Evolutionary conservation across 495 filamentous ascomycete genomes (phyloP).

Genomic region (Letharia columbiana): DNA sequence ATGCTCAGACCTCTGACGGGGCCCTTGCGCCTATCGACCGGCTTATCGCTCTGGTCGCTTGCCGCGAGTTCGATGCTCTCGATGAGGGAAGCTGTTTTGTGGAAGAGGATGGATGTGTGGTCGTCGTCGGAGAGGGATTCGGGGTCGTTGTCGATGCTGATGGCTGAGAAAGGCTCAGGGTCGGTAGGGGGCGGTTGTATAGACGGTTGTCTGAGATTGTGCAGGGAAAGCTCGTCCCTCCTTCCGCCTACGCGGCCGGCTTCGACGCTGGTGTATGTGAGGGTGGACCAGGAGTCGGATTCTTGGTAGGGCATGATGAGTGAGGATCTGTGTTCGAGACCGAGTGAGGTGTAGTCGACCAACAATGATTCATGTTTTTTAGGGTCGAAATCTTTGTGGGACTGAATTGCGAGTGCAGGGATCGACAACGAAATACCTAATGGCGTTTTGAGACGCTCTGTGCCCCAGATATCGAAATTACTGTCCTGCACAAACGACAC

Average conservation of each 20-base stretch:
- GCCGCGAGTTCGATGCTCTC: neutral
- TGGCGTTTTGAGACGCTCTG: slow-evolving; percentile 17
- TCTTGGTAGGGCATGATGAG: slow-evolving; percentile 8
- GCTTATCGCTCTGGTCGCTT: neutral
- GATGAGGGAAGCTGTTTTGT: neutral
- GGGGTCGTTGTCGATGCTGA: neutral
- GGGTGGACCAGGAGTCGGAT: slow-evolving; percentile 2
- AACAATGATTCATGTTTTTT: neutral
- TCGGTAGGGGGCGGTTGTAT: neutral
- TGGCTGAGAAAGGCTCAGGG: neutral
- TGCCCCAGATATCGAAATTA: slow-evolving; percentile 21
- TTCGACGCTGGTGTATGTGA: slow-evolving; percentile 21
- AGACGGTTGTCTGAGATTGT: neutral
- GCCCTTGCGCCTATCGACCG: no score
- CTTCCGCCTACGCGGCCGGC: slow-evolving; percentile 16
- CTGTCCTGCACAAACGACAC: slow-evolving; percentile 18
- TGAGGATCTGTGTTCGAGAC: slow-evolving; percentile 14
- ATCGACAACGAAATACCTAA: slow-evolving; percentile 13
- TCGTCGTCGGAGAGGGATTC: neutral
- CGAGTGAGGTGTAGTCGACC: slow-evolving; percentile 18
- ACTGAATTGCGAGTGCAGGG: slow-evolving; percentile 10
- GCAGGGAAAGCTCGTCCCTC: slow-evolving; percentile 18
- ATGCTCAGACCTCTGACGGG: neutral
- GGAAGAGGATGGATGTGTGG: neutral
- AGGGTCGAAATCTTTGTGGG: neutral